These are phyloP conservation scores for Vitis riparia DNA, from an alignment of 164 flowering plant species.

Conservation along the genomic window DNA sequence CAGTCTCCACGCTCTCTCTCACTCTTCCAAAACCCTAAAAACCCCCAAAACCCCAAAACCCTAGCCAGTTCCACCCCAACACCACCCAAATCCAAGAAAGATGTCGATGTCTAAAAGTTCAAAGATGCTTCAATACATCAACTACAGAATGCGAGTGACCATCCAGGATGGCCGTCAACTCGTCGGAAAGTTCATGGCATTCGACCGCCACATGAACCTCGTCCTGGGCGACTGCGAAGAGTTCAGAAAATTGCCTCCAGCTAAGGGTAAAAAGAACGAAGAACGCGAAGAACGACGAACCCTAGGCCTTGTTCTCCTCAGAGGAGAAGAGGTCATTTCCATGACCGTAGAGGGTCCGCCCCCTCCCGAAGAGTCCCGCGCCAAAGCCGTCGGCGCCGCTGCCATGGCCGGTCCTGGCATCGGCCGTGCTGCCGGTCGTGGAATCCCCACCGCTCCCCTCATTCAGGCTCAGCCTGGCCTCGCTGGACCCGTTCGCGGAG, in stretches of 20 bases:
- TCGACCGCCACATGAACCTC: constrained; percentile 99
- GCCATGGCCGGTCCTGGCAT: constrained; percentile 78
- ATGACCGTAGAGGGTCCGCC: constrained; percentile 99
- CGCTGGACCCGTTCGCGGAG: constrained; percentile 85
- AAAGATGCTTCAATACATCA: constrained; percentile 95
- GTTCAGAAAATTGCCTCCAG: constrained; percentile 90
- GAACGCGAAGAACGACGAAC: constrained; percentile 92
- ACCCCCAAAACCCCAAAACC: too few species aligned
- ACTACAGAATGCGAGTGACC: constrained; percentile 96
- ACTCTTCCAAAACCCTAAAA: too few species aligned
- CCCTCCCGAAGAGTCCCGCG: constrained; percentile 90
- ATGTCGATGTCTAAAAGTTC: constrained; percentile 99
- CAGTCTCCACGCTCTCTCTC: too few species aligned
- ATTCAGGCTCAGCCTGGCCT: constrained; percentile 94
- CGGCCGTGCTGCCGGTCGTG: constrained; percentile 91
- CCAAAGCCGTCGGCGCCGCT: constrained; percentile 62
- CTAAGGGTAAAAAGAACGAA: constrained; percentile 65
- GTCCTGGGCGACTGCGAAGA: constrained; percentile 97
- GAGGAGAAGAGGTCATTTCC: constrained; percentile 98
- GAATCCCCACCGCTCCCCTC: constrained; percentile 70
- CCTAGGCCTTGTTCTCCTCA: constrained; percentile 85
- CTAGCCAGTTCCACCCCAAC: too few species aligned
- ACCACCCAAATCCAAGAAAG: too few species aligned
- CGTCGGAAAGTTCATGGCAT: constrained; percentile 97
- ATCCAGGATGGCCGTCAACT: constrained; percentile 97